Conservation (phyloP, 441 rosid genomes). For the Daphne laureola region DNA sequence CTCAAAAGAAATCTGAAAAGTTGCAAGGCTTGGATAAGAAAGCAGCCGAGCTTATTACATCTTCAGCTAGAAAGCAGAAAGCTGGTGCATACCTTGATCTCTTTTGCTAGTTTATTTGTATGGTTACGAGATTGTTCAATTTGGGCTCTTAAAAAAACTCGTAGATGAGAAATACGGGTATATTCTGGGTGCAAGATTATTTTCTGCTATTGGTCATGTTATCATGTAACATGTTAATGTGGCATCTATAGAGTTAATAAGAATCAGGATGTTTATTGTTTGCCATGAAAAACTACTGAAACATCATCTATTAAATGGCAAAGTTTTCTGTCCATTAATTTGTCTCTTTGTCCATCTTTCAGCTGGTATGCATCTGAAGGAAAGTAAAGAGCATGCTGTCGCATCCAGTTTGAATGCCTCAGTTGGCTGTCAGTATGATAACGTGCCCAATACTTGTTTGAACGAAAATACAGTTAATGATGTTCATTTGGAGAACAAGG, state of each 20-base stretch:
- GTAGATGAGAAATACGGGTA: too few relatives aligned
- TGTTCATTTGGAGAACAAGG: slow-evolving; percentile 30
- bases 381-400: slow-evolving; percentile 24
- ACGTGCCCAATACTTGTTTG: slow-evolving; percentile 19
- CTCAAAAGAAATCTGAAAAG: slow-evolving; percentile 47
- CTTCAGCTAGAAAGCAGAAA: slow-evolving; percentile 59
- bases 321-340: slow-evolving; percentile 7
- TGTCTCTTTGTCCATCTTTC: slow-evolving; percentile 15
- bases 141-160: background rate
- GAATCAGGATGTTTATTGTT: too few relatives aligned
- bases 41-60: slow-evolving; percentile 52
- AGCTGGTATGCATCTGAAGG: slow-evolving; percentile 30
- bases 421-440: slow-evolving; percentile 20
- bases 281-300: too few relatives aligned
- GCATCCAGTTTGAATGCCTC: slow-evolving; percentile 23
- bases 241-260: too few relatives aligned
- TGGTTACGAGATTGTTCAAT: background rate
- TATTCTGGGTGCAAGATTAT: too few relatives aligned
- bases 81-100: slow-evolving; percentile 24
- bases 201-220: too few relatives aligned
- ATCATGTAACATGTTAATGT: too few relatives aligned
- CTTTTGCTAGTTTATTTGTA: slow-evolving; percentile 1
- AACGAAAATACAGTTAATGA: slow-evolving; percentile 18
- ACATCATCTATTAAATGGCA: too few relatives aligned
- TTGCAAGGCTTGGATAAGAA: slow-evolving; percentile 39